Evolutionary conservation across 768 basidiomycete genomes (phyloP), one percentile per base, ranked within the genome.

Genomic region (Termitomyces sp.): DNA sequence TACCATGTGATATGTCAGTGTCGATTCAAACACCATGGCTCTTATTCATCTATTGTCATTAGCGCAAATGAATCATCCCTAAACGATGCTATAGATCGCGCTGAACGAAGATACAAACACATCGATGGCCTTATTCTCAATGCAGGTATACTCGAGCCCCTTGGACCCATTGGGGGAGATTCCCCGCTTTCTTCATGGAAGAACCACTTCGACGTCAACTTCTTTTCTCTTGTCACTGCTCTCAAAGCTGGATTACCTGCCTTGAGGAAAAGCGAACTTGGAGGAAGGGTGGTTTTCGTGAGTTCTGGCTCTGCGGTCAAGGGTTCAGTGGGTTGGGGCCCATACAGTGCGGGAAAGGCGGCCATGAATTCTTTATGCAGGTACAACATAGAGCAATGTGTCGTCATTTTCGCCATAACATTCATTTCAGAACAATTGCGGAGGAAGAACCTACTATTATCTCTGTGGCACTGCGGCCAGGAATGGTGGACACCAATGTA

Each of bases 311-410:
- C 92, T 10, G 88, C 93, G 9, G 78, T 81, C 16, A 85, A 86
- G 51, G 82, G 79, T 16, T 79, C 70, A 1, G 69, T 83, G 6
- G 87, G 84, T 3, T 96, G 91, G 92, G 92, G 84, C 1, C 81
- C 89, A 1, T 93, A 92, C 69, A 90, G 82, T 59, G 87, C 94
- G 12, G 77, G 81, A 57, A 95, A 98, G 70, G 93, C 95, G 1
- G 93, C 92, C 1, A 78, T 94, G 84, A 97, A 95, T 69, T 88
- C 87, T 22, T 74, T 97, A 43, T 86, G 84, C 73, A 82, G 89
- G 90, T 87, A 65, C 34, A 53, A 4, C 24, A 65, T 52, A 29
- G 26, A 39, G 22, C 22, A 41, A 29, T 37, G 24, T 18, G 4
- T 53, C 5, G 12, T 43, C 14, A 48, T 53, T 39, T n/a, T 34